A percentile compares a stretch with the other conserved stretches of the same genome.
phyloP scores from a whole-genome alignment of 2,329 filamentous ascomycete genomes.

The Colletotrichum camelliae region DNA sequence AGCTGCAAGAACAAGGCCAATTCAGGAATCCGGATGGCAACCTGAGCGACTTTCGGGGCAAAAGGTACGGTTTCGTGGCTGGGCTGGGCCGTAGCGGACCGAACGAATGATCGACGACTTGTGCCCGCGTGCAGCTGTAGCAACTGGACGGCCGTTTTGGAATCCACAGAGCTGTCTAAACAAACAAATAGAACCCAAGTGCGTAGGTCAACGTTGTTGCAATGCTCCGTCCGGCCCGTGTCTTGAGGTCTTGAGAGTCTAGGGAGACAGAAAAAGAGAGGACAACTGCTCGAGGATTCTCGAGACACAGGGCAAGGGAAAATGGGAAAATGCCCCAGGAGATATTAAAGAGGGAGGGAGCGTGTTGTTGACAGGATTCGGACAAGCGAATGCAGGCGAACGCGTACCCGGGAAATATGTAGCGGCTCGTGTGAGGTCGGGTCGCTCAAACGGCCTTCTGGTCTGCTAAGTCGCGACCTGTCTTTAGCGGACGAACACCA shows the following conservation, averaged over 20 bases:
- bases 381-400: not conserved
- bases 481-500: not conserved
- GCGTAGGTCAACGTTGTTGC: not conserved
- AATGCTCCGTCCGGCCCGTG: not conserved
- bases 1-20: not conserved
- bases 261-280: not conserved
- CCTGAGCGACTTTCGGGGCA: not conserved
- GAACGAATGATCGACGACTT: constrained; percentile 16
- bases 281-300: not conserved
- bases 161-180: constrained; percentile 4
- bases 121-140: constrained; percentile 21
- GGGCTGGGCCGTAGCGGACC: not conserved
- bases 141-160: constrained; percentile 1
- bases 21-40: not conserved
- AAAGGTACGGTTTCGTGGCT: constrained; percentile 9
- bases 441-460: not conserved
- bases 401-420: not conserved
- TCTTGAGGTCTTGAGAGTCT: not conserved
- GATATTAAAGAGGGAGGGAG: not conserved
- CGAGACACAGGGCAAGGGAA: not conserved
- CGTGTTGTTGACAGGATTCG: constrained; percentile 9
- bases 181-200: not conserved
- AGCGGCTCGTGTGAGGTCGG: not conserved
- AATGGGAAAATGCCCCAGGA: not conserved
- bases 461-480: not conserved